These are phyloP conservation scores for Acanthamoeba lenticulata DNA, from an alignment of 208 protist species.

Conservation along the genomic window DNA sequence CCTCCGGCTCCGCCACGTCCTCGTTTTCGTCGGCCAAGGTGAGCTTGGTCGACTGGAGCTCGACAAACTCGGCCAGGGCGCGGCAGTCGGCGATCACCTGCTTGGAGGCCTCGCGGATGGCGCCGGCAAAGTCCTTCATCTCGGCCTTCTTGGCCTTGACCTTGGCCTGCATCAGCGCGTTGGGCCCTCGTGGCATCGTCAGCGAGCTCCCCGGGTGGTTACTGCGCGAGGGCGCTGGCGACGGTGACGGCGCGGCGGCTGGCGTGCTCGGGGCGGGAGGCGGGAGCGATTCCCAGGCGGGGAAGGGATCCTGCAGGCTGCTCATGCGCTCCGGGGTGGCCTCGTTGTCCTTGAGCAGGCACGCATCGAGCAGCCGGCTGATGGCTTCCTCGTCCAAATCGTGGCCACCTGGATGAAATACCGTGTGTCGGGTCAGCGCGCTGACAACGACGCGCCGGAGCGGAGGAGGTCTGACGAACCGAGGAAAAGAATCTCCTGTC, in stretches of 20 bases:
- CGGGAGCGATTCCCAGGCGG: not conserved
- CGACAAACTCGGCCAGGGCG: constrained; percentile 19
- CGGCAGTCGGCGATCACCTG: constrained; percentile 34
- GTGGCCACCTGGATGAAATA: not conserved
- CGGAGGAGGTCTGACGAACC: too few species aligned
- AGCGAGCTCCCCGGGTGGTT: not conserved
- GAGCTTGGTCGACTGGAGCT: not conserved
- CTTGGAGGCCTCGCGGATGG: not conserved
- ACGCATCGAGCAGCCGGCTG: not conserved
- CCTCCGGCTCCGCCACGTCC: not conserved
- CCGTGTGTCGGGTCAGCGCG: not conserved
- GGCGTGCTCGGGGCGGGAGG: not conserved
- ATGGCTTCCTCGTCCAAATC: constrained; percentile 26
- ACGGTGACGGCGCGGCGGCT: not conserved
- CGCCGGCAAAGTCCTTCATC: not conserved
- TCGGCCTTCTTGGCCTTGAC: constrained; percentile 20
- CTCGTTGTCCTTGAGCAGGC: constrained; percentile 20
- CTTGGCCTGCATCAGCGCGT: not conserved
- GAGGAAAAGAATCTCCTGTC: not conserved
- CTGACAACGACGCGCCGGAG: not conserved
- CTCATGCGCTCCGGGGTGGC: not conserved
- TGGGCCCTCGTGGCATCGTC: not conserved
- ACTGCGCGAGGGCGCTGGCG: not conserved
- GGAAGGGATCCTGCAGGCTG: constrained; percentile 11
- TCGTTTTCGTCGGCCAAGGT: not conserved